Evolutionary conservation across 306 rosid species (phyloP).

Genomic region (Prunus salicina): DNA sequence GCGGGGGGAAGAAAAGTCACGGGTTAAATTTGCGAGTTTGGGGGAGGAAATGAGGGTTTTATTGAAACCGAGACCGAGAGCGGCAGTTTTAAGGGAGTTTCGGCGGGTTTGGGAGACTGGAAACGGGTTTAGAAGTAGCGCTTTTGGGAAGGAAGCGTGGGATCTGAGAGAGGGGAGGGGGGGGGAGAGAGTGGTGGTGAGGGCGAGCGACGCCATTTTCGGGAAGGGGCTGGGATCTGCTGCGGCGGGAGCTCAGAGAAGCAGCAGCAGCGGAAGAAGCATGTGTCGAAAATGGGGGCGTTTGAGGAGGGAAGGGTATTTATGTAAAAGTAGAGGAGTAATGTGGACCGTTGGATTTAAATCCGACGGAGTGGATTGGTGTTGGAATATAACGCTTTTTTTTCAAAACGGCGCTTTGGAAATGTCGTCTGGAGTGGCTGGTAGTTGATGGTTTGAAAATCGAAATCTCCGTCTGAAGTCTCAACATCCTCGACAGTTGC

Average conservation of each 20-base stretch:
- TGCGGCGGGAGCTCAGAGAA: slow-evolving; percentile 19
- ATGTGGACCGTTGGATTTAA: slow-evolving; percentile 39
- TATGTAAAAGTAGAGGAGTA: neutral
- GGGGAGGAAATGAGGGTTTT: slow-evolving; percentile 21
- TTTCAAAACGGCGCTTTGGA: slow-evolving; percentile 25
- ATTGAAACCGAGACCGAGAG: slow-evolving; percentile 18
- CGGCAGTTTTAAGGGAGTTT: slow-evolving; percentile 17
- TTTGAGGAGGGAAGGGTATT: neutral
- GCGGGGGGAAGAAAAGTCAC: neutral
- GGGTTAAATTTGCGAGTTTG: slow-evolving; percentile 11
- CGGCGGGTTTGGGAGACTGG: slow-evolving; percentile 18
- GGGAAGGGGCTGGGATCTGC: slow-evolving; percentile 5
- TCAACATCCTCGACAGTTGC: neutral
- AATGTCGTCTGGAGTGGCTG: slow-evolving; percentile 18
- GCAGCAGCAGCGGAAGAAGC: slow-evolving; percentile 1
- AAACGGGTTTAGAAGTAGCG: neutral
- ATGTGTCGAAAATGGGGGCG: neutral
- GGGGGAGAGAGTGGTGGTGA: slow-evolving; percentile 38
- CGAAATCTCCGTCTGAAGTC: slow-evolving; percentile 22
- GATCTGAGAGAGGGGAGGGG: slow-evolving; percentile 56
- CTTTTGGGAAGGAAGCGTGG: slow-evolving; percentile 27
- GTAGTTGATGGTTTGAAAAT: neutral
- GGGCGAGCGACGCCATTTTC: slow-evolving; percentile 70
- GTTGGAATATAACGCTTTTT: slow-evolving; percentile 28
- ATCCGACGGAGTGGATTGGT: slow-evolving; percentile 28